phyloP scores from a whole-genome alignment of 1,284 basidiomycete species.

The Golubevia sp. region DNA sequence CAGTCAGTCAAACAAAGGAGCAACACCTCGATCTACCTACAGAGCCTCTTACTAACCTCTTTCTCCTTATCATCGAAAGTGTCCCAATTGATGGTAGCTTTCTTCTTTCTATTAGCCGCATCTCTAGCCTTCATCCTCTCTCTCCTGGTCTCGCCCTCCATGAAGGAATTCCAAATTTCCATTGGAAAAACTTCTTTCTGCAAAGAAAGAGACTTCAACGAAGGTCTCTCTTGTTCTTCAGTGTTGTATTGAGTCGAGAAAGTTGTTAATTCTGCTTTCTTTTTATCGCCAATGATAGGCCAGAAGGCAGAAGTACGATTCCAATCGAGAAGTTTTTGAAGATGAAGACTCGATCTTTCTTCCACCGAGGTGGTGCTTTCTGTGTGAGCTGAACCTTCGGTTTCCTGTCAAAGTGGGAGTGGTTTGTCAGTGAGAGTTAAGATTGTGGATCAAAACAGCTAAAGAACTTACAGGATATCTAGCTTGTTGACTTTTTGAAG shows the following conservation, averaged over 20 bases:
- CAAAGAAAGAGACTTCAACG: slow-evolving; percentile 32
- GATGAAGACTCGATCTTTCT: background rate
- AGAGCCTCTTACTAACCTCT: slow-evolving; percentile 13
- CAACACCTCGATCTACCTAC: background rate
- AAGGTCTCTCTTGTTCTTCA: slow-evolving; percentile 29
- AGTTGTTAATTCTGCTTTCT: slow-evolving; percentile 23
- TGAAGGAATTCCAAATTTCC: slow-evolving; percentile 49
- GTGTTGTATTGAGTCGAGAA: slow-evolving; percentile 50
- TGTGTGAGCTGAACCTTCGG: background rate
- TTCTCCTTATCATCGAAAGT: slow-evolving; percentile 37
- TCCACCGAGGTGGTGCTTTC: background rate
- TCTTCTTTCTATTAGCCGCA: slow-evolving; percentile 22
- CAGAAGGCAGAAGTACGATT: background rate
- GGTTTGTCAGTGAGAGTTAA: background rate
- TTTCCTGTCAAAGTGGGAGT: background rate
- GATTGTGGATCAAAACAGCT: background rate
- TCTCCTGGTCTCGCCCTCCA: slow-evolving; percentile 41
- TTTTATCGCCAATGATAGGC: background rate
- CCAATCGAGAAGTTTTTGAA: background rate
- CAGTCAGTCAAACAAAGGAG: background rate
- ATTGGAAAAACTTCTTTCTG: slow-evolving; percentile 49
- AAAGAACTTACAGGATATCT: slow-evolving; percentile 1
- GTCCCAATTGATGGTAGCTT: slow-evolving; percentile 44
- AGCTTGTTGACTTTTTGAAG: background rate
- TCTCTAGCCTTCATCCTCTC: slow-evolving; percentile 11